Base-by-base conservation (phyloP, 805 yeast genomes). In the Barnettozyma populi region DNA sequence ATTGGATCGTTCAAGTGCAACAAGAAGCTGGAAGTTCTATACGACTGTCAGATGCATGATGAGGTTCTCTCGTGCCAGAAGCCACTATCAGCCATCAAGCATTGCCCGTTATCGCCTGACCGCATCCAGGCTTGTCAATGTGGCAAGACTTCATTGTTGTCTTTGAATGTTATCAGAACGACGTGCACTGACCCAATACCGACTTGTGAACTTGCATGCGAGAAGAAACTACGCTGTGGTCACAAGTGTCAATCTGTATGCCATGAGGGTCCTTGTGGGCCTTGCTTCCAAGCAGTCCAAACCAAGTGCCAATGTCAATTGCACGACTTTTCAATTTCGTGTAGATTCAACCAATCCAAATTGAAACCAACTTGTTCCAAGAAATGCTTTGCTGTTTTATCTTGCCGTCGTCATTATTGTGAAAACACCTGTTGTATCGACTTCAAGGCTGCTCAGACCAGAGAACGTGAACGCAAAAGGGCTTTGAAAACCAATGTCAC, bases 391-490 rank as follows among this genome's bases (percentile, higher is more conserved):
- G 86, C 89, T 0, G 65, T 82, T 43, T 73, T 86, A 64, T 85
- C 81, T 51, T 90, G 97, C 63, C 78, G 92, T 51, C 78, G 88
- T 50, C 97, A 90, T 66, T 73, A 82, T 51, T 94, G 96, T 64
- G 64, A 72, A 16, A 73, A 70, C 11, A 65, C 70, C 14, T 90
- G 97, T 63, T 90, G 97, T 63, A 68, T 74, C 11, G 82, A 70
- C 51, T 92, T 86, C 59, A 78, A 74, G 29, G 55, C 63, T 5
- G 95, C 94, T 3, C 57, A 65, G 48, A 49, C 57, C 41, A 57
- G 78, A 61, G 90, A 62, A 66, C 73, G 67, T 48, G 64, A 34
- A 47, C 69, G 71, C 46, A 75, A 73, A 56, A 79, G 76, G 56
- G 75, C 70, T 3, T 54, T 75, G 19, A 63, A 87, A 43, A 74